Percentiles rank a stretch among this genome's conserved stretches.
Conservation (phyloP, 208 protist genomes). For the Zelonia costaricensis region DNA sequence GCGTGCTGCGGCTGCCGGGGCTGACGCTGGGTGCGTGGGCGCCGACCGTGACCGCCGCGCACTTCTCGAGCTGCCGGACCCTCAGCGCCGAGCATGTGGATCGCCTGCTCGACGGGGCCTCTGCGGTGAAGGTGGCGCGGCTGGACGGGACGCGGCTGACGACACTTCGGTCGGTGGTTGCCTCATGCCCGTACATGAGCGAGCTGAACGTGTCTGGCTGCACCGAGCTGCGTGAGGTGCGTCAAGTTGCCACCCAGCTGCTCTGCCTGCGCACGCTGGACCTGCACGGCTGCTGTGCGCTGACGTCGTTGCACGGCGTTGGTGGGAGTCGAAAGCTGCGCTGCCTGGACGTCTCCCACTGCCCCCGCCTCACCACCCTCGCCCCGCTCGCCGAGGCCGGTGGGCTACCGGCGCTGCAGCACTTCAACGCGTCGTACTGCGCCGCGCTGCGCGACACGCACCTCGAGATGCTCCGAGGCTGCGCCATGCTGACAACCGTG, state of each 20-base stretch:
- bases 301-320: slow-evolving; percentile 12
- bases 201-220: slow-evolving; percentile 25
- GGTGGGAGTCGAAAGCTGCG: slow-evolving; percentile 11
- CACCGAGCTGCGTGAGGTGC: background rate
- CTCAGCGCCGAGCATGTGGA: slow-evolving; percentile 6
- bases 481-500: slow-evolving; percentile 9
- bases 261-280: slow-evolving; percentile 12
- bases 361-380: slow-evolving; percentile 18
- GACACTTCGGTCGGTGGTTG: slow-evolving; percentile 6
- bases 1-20: background rate
- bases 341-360: slow-evolving; percentile 21
- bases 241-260: slow-evolving; percentile 3
- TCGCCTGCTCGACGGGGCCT: background rate
- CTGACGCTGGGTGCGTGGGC: slow-evolving; percentile 1
- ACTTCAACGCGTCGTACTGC: slow-evolving; percentile 15
- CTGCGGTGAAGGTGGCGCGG: slow-evolving; percentile 6
- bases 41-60: slow-evolving; percentile 2
- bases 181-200: slow-evolving; percentile 3
- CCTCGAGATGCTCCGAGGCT: background rate
- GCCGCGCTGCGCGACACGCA: slow-evolving; percentile 1
- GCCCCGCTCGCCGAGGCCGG: background rate
- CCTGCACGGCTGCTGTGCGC: slow-evolving; percentile 2
- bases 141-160: slow-evolving; percentile 13
- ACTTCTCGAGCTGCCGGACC: slow-evolving; percentile 16
- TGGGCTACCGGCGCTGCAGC: background rate